phyloP scores from a whole-genome alignment of 2,329 filamentous ascomycete species.

The Bipolaris bicolor region DNA sequence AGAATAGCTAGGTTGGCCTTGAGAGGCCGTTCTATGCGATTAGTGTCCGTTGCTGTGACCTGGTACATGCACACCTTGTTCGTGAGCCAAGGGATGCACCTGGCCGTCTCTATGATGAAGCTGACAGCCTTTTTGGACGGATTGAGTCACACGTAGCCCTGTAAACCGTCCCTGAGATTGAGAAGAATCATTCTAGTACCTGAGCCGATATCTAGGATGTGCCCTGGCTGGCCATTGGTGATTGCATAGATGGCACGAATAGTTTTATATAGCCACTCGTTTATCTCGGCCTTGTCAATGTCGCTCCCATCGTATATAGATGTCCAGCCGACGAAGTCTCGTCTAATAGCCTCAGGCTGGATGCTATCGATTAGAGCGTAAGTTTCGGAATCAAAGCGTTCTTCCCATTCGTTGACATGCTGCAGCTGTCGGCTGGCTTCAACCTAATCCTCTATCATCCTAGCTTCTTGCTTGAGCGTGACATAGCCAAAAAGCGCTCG shows the following conservation, averaged over 20 bases:
- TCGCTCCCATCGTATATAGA: conserved; percentile 17
- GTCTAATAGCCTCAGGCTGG: background rate
- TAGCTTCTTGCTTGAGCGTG: background rate
- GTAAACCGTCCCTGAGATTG: conserved; percentile 5
- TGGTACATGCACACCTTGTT: conserved; percentile 1
- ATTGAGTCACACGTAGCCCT: conserved; percentile 12
- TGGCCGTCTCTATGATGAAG: conserved; percentile 5
- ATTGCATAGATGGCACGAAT: conserved; percentile 1
- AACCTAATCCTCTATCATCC: background rate
- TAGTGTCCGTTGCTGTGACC: background rate
- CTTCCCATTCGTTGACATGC: conserved; percentile 10
- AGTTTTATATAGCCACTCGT: conserved; percentile 18
- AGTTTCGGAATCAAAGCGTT: conserved; percentile 7
- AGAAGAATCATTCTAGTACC: conserved; percentile 20
- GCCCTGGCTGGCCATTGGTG: background rate
- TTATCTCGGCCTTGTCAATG: conserved; percentile 15
- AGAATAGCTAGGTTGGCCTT: background rate
- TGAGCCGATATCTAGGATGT: conserved; percentile 14
- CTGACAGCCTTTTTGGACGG: conserved; percentile 2
- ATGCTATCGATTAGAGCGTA: background rate
- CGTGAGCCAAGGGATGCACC: background rate
- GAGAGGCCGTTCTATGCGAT: background rate
- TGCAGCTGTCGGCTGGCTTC: background rate
- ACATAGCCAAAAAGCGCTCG: background rate
- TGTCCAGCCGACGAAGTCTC: conserved; percentile 17